phyloP scores from a whole-genome alignment of 2,329 filamentous ascomycete genomes.

The Myotisia sp. region DNA sequence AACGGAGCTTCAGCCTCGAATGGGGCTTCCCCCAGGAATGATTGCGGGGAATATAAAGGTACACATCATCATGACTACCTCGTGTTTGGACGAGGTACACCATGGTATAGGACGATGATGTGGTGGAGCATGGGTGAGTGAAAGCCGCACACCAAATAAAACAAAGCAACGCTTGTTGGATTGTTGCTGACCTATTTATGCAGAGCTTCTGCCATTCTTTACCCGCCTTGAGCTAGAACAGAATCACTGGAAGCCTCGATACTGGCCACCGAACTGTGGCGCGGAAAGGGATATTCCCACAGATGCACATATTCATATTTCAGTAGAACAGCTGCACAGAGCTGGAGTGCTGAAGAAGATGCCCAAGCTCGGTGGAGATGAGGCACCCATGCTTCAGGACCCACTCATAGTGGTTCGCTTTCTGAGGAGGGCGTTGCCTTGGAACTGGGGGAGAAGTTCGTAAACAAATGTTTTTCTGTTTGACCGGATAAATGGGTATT shows the following conservation, averaged over 20 bases:
- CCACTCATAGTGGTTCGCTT: conserved; percentile 8
- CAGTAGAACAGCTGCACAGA: conserved; percentile 18
- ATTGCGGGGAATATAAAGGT: no score
- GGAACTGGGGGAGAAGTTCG: no score
- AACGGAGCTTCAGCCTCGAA: conserved; percentile 3
- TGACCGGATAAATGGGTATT: no score
- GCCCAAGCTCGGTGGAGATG: conserved; percentile 14
- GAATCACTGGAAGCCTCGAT: conserved; percentile 23
- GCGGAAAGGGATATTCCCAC: conserved; percentile 21
- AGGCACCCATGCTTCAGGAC: conserved; percentile 11
- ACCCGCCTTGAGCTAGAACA: conserved; percentile 24
- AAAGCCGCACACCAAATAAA: neutral
- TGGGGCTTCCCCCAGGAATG: conserved; percentile 8
- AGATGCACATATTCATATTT: conserved; percentile 20
- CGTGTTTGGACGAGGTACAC: conserved; percentile 19
- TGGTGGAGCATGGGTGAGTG: conserved; percentile 24
- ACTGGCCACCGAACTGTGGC: conserved; percentile 24
- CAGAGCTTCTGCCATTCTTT: conserved; percentile 25
- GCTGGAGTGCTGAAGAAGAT: conserved; percentile 15
- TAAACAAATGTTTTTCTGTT: no score
- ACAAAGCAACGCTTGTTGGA: no score
- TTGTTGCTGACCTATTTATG: neutral
- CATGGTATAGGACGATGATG: conserved; percentile 16
- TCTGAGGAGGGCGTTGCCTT: conserved; percentile 5
- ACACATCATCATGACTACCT: conserved; percentile 22